These are phyloP conservation scores for Vaccinium darrowii DNA, from an alignment of 148 eudicot species.

Conservation along the genomic window DNA sequence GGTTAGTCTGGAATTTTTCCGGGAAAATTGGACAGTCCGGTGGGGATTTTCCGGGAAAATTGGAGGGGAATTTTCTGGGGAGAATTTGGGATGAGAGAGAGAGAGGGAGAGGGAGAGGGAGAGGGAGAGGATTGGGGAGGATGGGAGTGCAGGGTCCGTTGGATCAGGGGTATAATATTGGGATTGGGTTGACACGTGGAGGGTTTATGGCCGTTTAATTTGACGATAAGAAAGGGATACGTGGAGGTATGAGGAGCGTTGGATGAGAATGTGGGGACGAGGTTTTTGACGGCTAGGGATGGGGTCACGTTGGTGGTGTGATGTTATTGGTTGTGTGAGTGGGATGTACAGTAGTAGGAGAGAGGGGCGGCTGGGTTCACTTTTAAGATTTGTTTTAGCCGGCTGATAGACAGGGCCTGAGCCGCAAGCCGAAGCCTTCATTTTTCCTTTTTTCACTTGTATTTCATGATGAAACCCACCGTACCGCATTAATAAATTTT, in stretches of 20 bases:
- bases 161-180: slow-evolving; percentile 22
- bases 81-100: neutral
- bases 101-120: neutral
- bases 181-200: slow-evolving; percentile 31
- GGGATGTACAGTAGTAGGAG: neutral
- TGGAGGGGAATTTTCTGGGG: neutral
- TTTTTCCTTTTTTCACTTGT: no score
- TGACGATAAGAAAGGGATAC: slow-evolving; percentile 22
- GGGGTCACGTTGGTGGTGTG: neutral
- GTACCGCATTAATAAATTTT: no score
- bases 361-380: neutral
- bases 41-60: neutral
- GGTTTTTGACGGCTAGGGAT: slow-evolving; percentile 1
- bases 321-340: neutral
- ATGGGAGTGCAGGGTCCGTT: slow-evolving; percentile 17
- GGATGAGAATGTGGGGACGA: slow-evolving; percentile 26
- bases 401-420: neutral
- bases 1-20: neutral
- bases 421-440: neutral
- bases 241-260: slow-evolving; percentile 17
- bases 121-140: neutral
- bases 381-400: neutral
- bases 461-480: no score
- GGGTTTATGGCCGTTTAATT: slow-evolving; percentile 21
- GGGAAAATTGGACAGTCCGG: slow-evolving; percentile 3